Conservation (phyloP, 305 asterid genomes). For the Solanum hybrid region DNA sequence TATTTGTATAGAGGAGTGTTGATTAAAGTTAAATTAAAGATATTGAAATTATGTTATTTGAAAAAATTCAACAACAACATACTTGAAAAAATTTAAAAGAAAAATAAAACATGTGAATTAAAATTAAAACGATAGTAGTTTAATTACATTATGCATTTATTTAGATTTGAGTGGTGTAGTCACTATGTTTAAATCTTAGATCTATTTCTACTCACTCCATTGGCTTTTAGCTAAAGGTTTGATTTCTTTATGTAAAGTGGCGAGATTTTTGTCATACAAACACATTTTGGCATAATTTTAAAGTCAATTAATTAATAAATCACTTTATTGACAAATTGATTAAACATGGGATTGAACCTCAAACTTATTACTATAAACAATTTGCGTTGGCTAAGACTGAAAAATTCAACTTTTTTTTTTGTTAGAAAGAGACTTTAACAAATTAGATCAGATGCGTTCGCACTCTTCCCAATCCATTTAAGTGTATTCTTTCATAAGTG, state of each 20-base stretch:
- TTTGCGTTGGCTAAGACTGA: not conserved
- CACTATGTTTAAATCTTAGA: not conserved
- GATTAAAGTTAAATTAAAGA: not conserved
- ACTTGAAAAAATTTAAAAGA: not conserved
- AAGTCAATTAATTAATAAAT: not conserved
- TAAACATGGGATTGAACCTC: not conserved
- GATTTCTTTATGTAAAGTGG: not conserved
- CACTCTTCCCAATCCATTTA: not conserved
- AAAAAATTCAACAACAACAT: not conserved
- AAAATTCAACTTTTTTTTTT: not conserved
- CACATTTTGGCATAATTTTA: not conserved
- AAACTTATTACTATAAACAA: not conserved
- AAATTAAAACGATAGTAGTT: not conserved
- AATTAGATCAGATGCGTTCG: not conserved
- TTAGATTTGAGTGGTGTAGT: not conserved
- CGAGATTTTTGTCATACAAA: not conserved
- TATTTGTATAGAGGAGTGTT: not conserved
- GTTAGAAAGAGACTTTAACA: not conserved
- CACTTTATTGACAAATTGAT: not conserved
- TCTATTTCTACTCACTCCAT: not conserved
- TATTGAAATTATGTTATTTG: not conserved
- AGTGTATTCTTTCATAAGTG: not conserved
- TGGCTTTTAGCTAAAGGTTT: not conserved
- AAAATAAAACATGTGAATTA: not conserved
- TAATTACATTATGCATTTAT: not conserved